phyloP scores from a whole-genome alignment of 2,329 filamentous ascomycete genomes.

The Monosporascus sp. region DNA sequence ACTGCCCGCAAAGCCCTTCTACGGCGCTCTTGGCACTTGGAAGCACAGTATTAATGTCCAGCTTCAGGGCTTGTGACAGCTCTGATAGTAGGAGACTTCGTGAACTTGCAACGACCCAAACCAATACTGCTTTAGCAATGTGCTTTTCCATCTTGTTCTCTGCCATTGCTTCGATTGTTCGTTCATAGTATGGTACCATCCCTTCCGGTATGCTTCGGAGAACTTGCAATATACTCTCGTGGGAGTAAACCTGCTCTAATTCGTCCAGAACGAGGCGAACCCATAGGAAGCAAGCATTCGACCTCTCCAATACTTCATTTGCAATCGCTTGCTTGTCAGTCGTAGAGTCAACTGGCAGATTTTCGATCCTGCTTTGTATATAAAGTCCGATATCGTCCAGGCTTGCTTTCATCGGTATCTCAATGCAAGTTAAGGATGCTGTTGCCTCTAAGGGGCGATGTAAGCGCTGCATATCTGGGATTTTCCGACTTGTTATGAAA shows the following conservation, averaged over 20 bases:
- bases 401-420: constrained; percentile 19
- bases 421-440: constrained; percentile 4
- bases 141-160: constrained; percentile 21
- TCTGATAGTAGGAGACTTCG: constrained; percentile 19
- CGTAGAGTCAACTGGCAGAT: constrained; percentile 9
- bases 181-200: constrained; percentile 24
- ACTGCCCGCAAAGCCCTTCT: constrained; percentile 23
- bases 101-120: constrained; percentile 19
- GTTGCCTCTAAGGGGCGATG: constrained; percentile 3
- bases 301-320: constrained; percentile 17
- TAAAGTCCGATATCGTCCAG: constrained; percentile 20
- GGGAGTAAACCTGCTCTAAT: constrained; percentile 17
- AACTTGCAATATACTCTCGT: constrained; percentile 20
- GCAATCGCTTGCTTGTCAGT: constrained; percentile 9
- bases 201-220: constrained; percentile 26
- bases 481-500: constrained; percentile 22
- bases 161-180: constrained; percentile 15
- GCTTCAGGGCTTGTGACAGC: constrained; percentile 19
- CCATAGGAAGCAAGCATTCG: constrained; percentile 28
- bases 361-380: constrained; percentile 14
- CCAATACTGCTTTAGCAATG: constrained; percentile 21
- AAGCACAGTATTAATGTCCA: constrained; percentile 21
- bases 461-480: constrained; percentile 13
- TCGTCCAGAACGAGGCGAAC: constrained; percentile 25
- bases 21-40: constrained; percentile 16